phyloP scores from a whole-genome alignment of 148 eudicot genomes.

The Arbutus unedo region DNA sequence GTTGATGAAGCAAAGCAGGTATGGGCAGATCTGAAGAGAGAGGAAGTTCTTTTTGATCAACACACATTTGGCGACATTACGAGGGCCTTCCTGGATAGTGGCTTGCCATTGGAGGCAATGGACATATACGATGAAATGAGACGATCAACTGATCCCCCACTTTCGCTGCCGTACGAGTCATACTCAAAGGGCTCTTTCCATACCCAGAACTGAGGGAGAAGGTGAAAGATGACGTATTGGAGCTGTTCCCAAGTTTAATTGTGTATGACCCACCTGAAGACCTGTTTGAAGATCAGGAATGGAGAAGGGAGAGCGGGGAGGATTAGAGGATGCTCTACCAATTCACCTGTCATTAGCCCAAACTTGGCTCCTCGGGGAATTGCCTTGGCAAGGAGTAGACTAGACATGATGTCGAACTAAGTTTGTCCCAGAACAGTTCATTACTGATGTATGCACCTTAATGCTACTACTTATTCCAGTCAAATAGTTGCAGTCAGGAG shows the following conservation, averaged over 20 bases:
- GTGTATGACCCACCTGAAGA: conserved; percentile 88
- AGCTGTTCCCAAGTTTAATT: conserved; percentile 73
- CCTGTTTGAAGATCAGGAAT: conserved; percentile 53
- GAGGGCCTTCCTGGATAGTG: conserved; percentile 76
- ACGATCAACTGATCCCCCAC: conserved; percentile 74
- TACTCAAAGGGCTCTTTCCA: conserved; percentile 79
- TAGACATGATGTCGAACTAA: neutral
- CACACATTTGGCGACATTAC: conserved; percentile 92
- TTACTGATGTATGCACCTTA: neutral
- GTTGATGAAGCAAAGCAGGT: conserved; percentile 65
- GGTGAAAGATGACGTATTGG: conserved; percentile 80
- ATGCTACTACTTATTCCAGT: neutral
- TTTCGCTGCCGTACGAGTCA: conserved; percentile 87
- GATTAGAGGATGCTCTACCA: conserved; percentile 19
- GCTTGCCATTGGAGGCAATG: conserved; percentile 74
- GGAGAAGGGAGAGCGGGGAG: conserved; percentile 48
- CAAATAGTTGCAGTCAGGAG: neutral
- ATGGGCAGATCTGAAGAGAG: conserved; percentile 75
- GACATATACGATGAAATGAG: conserved; percentile 88
- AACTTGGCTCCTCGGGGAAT: neutral
- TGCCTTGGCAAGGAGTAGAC: neutral
- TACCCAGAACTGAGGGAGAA: conserved; percentile 91
- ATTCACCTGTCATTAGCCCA: neutral
- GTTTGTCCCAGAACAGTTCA: neutral
- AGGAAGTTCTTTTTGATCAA: conserved; percentile 79